These are phyloP conservation scores for Penicillium goetzii DNA, from an alignment of 495 filamentous ascomycete genomes.

Conservation along the genomic window DNA sequence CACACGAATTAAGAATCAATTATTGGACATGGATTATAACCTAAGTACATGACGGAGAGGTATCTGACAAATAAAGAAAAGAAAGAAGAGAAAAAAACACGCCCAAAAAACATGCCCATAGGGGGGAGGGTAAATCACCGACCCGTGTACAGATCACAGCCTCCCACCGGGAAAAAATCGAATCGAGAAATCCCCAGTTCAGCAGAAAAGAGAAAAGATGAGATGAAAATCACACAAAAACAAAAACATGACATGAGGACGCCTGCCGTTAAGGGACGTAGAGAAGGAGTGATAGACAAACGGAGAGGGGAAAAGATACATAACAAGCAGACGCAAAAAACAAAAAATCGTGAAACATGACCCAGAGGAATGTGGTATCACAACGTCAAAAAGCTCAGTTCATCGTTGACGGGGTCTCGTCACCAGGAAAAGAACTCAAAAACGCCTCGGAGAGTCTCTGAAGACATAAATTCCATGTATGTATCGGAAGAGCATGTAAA, in stretches of 20 bases:
- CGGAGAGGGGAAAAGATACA: neutral
- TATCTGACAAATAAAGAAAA: constrained; percentile 40
- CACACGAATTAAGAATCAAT: constrained; percentile 14
- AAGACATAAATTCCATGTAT: constrained; percentile 23
- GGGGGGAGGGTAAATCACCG: neutral
- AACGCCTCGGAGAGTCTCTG: constrained; percentile 13
- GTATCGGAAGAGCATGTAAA: constrained; percentile 24
- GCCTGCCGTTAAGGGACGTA: constrained; percentile 15
- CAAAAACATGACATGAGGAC: constrained; percentile 6
- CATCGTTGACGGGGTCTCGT: constrained; percentile 24
- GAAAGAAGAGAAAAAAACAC: constrained; percentile 20
- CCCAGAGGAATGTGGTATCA: constrained; percentile 36
- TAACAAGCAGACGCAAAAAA: constrained; percentile 16
- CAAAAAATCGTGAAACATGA: constrained; percentile 39
- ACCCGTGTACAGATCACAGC: constrained; percentile 20
- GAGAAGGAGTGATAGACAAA: constrained; percentile 6
- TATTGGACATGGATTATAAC: constrained; percentile 33
- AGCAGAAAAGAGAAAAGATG: neutral
- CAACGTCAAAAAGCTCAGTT: constrained; percentile 31
- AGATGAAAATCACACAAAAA: neutral
- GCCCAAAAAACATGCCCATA: constrained; percentile 20
- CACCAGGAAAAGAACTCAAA: constrained; percentile 19
- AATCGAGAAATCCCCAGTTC: neutral
- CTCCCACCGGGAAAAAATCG: constrained; percentile 1
- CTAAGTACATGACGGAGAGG: constrained; percentile 46